Evolutionary conservation across 345 rosid species (phyloP), one percentile per base, ranked within the genome.

Genomic region (Geranium rotundifolium): DNA sequence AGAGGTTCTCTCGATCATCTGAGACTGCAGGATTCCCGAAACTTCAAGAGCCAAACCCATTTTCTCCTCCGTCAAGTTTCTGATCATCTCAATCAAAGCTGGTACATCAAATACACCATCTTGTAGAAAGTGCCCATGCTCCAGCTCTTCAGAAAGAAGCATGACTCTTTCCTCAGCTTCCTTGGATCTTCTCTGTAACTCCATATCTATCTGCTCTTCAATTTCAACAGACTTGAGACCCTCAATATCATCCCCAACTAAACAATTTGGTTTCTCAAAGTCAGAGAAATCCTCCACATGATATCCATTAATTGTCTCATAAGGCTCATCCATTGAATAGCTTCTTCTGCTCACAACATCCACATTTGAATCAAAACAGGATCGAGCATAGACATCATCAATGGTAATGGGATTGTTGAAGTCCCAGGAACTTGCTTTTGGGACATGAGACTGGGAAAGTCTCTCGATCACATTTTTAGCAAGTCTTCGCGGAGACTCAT

Each of bases 381-480:
- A 76, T 63, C 83, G 85, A 67, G 80, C 75, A 68, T 88, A 86
- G 65, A 90, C 71, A 73, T 86, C 96, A 76, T 88, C 91, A 62
- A 84, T 65, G 29, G 97, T 90, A 71, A 88, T 86, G 5, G 99
- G 99, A 66, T 72, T 57, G 66, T 66, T 72, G 8, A 63, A 69
- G 55, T 80, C 81, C 66, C 77, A 75, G 17, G 75, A 73, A 77
- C 76, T 80, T 63, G 85, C 70, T 68, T 73, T 85, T 6, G 80
- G 81, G 58, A 69, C 54, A 61, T 71, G 77, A 69, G 72, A 76
- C 56, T 82, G 85, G 37, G 93, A 80, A 71, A 90, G 92, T 71
- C 89, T 86, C 78, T 86, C 93, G 56, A 95, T 73, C 66, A 90
- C 99, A 75, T 73, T 84, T 75, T 80, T 90, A 63, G 99, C 99